Percentiles rank a stretch among this genome's conserved stretches.
phyloP scores from a whole-genome alignment of 805 yeast genomes.

The Saccharomycopsis babjevae region DNA sequence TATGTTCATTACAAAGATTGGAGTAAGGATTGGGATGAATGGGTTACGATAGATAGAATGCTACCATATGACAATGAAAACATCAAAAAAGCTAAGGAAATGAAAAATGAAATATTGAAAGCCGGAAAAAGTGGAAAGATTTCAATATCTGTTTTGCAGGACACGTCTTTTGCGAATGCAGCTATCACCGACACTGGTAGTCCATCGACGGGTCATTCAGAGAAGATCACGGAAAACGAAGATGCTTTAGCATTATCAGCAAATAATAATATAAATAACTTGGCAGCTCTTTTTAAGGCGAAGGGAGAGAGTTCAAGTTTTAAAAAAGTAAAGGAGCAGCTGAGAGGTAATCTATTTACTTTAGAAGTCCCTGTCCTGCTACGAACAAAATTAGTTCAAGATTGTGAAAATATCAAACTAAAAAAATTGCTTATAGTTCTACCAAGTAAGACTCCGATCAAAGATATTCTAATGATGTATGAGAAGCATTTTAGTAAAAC shows the following conservation, averaged over 20 bases:
- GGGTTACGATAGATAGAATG: constrained; percentile 69
- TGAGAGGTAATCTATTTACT: constrained; percentile 31
- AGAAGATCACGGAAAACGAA: background rate
- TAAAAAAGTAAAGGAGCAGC: constrained; percentile 18
- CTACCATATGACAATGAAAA: constrained; percentile 63
- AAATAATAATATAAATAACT: background rate
- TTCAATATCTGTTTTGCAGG: background rate
- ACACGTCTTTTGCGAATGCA: background rate
- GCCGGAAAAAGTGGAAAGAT: background rate
- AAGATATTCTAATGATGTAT: constrained; percentile 36
- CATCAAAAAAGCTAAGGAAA: constrained; percentile 47
- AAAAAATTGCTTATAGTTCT: constrained; percentile 57
- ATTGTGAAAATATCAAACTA: constrained; percentile 86
- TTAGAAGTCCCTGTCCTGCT: constrained; percentile 54
- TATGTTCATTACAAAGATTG: constrained; percentile 89
- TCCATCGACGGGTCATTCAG: background rate
- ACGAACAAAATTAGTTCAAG: constrained; percentile 69
- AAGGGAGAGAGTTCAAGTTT: background rate
- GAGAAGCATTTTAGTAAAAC: constrained; percentile 29
- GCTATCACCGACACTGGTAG: background rate
- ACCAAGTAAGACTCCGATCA: constrained; percentile 49
- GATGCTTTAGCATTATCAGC: background rate
- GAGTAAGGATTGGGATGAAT: constrained; percentile 94
- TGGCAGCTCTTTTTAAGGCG: background rate
- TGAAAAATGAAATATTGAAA: constrained; percentile 29